Evolutionary conservation across 495 filamentous ascomycete species (phyloP), one percentile per base, ranked within the genome.

Genomic region (Podospora pseudocomata): DNA sequence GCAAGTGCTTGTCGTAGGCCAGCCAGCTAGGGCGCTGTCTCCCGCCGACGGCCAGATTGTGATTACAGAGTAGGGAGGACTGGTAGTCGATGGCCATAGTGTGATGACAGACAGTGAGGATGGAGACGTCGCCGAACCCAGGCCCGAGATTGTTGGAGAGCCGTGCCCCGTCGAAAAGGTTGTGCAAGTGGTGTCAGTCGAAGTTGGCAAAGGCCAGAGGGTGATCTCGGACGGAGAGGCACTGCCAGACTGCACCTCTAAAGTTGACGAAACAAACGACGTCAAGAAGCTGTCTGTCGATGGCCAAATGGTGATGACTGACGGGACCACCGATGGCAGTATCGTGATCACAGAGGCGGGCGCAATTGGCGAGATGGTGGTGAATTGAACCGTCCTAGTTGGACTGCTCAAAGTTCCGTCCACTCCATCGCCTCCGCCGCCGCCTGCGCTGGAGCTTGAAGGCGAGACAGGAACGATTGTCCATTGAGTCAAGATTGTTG

Each of bases 401-500:
- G 39, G 9, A 49, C 39, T 49, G 15, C 39, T 49, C 39, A 49
- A 11, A 13, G 15, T 32, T 32, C 30, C 30, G 30, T 32, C 30
- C 4, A 5, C 30, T 32, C 30, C 30, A 32, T 7, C 1, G 3
- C 30, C 30, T 5, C 30, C 39, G 9, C 39, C 39, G 13, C 39
- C 39, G 13, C 39, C 39, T 49, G 39, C 39, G 15, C 39, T 11
- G 15, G 39, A 49, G 39, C 15, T 16, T 11, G 39, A 49, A 49
- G 39, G 39, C 39, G 39, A 49, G 15, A 49, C 9, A 49, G 73
- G 70, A 19, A 68, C 39, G 7, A 64, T 16, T 1, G 68, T 73
- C 13, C 70, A 74, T 32, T 69, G 65, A 0, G 72, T 72, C 34
- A 74, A 5, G 5, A 72, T 65, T 15, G 64, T 68, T 16, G 69